These are phyloP conservation scores for Alternaria panax DNA, from an alignment of 2,329 filamentous ascomycete genomes.

Conservation along the genomic window DNA sequence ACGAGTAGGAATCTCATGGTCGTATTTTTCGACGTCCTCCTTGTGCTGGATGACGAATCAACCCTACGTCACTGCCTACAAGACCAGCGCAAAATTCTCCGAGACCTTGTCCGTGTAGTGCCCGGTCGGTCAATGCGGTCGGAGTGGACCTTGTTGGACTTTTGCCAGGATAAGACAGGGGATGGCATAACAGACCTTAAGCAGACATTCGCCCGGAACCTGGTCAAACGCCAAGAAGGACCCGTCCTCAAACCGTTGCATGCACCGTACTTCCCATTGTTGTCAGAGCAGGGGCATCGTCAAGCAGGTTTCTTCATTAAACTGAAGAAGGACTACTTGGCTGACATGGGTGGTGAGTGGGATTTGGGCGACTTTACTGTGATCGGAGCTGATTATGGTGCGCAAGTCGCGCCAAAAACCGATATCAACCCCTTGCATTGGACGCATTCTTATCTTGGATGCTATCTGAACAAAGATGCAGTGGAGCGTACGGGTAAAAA, in stretches of 20 bases:
- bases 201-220: slow-evolving; percentile 68
- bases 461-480: slow-evolving; percentile 71
- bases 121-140: slow-evolving; percentile 72
- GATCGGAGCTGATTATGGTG: slow-evolving; percentile 76
- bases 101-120: slow-evolving; percentile 61
- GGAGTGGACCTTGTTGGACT: slow-evolving; percentile 72
- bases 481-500: slow-evolving; percentile 60
- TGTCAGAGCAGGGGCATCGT: slow-evolving; percentile 32
- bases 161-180: slow-evolving; percentile 49
- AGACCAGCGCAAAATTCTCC: slow-evolving; percentile 67
- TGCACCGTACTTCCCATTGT: slow-evolving; percentile 72
- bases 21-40: slow-evolving; percentile 67
- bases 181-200: slow-evolving; percentile 44
- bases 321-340: slow-evolving; percentile 87
- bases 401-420: slow-evolving; percentile 66
- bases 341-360: slow-evolving; percentile 74
- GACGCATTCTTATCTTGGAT: slow-evolving; percentile 84
- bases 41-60: slow-evolving; percentile 63
- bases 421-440: slow-evolving; percentile 66
- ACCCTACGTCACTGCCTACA: slow-evolving; percentile 63
- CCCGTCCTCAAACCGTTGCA: slow-evolving; percentile 79
- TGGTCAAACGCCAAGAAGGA: slow-evolving; percentile 75
- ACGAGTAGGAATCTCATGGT: slow-evolving; percentile 65
- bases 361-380: slow-evolving; percentile 76
- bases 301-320: slow-evolving; percentile 70